Evolutionary conservation across 139 green algal species (phyloP).

Genomic region (Picocystis salinarum): DNA sequence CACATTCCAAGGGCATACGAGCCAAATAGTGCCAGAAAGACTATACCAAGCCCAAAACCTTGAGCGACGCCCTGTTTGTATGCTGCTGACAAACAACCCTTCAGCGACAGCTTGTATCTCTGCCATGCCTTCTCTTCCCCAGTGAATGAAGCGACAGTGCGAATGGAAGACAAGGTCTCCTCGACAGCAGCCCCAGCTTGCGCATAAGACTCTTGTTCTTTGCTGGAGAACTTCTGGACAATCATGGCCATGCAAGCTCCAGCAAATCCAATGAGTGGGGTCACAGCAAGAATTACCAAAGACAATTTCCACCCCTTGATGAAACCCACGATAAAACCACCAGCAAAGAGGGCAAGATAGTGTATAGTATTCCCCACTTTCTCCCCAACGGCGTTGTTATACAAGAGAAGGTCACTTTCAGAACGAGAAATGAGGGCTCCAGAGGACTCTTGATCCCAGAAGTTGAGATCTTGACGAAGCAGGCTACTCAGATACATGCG

Average conservation of each 20-base stretch:
- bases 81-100: constrained; percentile 2
- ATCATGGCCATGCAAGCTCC: not conserved
- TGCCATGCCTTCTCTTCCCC: constrained; percentile 21
- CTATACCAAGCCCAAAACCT: constrained; percentile 20
- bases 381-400: constrained; percentile 5
- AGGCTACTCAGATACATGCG: not conserved
- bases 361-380: constrained; percentile 30
- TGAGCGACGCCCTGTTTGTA: constrained; percentile 16
- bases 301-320: constrained; percentile 48
- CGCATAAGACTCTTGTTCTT: too few species aligned
- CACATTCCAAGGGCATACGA: constrained; percentile 36
- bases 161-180: constrained; percentile 40
- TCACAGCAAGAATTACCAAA: constrained; percentile 37
- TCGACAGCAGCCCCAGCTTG: not conserved
- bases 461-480: not conserved
- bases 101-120: constrained; percentile 20
- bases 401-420: not conserved
- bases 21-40: constrained; percentile 22
- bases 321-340: constrained; percentile 31
- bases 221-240: not conserved
- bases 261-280: constrained; percentile 37
- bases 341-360: constrained; percentile 27
- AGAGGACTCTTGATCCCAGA: not conserved
- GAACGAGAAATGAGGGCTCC: not conserved
- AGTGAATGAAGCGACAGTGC: constrained; percentile 52